phyloP scores from a whole-genome alignment of 2,329 filamentous ascomycete species.

The Fusarium keratoplasticum region DNA sequence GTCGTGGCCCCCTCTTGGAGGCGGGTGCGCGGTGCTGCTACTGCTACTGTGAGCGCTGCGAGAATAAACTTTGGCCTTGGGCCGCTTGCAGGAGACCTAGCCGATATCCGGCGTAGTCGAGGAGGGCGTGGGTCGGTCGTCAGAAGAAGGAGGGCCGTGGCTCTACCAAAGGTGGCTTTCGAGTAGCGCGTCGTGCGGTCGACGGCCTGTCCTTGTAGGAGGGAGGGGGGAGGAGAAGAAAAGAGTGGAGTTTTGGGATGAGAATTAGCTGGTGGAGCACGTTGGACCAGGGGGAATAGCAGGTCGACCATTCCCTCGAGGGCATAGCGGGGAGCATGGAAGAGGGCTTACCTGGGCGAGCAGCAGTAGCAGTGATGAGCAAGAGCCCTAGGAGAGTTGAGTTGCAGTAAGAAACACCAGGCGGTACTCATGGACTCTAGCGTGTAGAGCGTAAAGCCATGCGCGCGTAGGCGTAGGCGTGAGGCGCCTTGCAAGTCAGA shows the following conservation, averaged over 20 bases:
- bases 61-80: constrained; percentile 41
- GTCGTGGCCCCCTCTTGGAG: background rate
- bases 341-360: background rate
- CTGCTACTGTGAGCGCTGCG: constrained; percentile 5
- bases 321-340: background rate
- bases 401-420: constrained; percentile 8
- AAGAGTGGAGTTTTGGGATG: constrained; percentile 2
- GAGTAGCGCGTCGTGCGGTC: background rate
- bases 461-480: constrained; percentile 1
- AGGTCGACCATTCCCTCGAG: background rate
- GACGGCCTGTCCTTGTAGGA: constrained; percentile 2
- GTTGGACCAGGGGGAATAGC: constrained; percentile 29
- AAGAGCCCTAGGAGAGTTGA: background rate
- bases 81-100: constrained; percentile 35
- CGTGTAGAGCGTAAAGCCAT: constrained; percentile 9
- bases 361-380: background rate
- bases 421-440: background rate
- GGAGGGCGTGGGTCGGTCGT: constrained; percentile 7
- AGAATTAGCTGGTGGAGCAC: constrained; percentile 29
- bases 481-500: constrained; percentile 7
- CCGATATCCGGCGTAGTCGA: constrained; percentile 39
- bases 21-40: background rate
- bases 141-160: constrained; percentile 5
- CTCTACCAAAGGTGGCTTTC: background rate
- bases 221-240: constrained; percentile 2